Conservation (phyloP, 352 stramenopile species). For the Pythium scleroteichum region DNA sequence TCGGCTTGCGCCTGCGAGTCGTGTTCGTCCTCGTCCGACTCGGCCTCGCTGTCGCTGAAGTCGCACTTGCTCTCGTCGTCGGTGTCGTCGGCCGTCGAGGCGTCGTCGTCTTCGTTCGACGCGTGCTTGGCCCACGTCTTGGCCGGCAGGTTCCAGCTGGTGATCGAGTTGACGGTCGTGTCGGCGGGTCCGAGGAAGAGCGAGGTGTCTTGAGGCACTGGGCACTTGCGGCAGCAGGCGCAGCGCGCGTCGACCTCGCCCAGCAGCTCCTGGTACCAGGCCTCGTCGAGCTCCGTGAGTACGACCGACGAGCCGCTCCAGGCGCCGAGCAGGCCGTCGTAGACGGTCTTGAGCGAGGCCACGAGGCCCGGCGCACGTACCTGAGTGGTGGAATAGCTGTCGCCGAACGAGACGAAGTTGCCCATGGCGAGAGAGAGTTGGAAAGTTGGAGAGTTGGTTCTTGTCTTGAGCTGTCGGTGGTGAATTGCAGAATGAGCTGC, state of each 20-base stretch:
- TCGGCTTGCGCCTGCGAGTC: constrained; percentile 13
- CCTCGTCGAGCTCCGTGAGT: constrained; percentile 24
- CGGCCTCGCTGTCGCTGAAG: constrained; percentile 27
- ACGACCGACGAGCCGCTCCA: constrained; percentile 21
- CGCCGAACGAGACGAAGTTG: constrained; percentile 40
- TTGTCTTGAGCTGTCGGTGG: constrained; percentile 23
- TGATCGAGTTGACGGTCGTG: constrained; percentile 15
- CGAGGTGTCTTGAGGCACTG: not conserved
- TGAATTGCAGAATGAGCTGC: constrained; percentile 43
- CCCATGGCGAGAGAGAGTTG: constrained; percentile 32
- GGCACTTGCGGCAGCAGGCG: not conserved
- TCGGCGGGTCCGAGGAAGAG: constrained; percentile 18
- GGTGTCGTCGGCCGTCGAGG: constrained; percentile 52
- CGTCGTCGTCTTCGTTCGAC: constrained; percentile 33
- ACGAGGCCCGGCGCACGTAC: constrained; percentile 11
- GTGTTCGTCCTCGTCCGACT: constrained; percentile 34
- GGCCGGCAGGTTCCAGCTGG: not conserved
- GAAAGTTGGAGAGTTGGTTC: constrained; percentile 1
- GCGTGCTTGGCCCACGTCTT: constrained; percentile 12
- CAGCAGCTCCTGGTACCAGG: constrained; percentile 21
- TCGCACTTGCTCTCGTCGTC: constrained; percentile 43
- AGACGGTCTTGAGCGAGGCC: constrained; percentile 20
- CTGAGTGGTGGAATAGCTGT: constrained; percentile 32
- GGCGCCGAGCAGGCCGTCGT: constrained; percentile 5
- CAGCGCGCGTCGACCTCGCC: constrained; percentile 9